Evolutionary conservation across 352 stramenopile species (phyloP).

Genomic region (Blastocystis sp.): DNA sequence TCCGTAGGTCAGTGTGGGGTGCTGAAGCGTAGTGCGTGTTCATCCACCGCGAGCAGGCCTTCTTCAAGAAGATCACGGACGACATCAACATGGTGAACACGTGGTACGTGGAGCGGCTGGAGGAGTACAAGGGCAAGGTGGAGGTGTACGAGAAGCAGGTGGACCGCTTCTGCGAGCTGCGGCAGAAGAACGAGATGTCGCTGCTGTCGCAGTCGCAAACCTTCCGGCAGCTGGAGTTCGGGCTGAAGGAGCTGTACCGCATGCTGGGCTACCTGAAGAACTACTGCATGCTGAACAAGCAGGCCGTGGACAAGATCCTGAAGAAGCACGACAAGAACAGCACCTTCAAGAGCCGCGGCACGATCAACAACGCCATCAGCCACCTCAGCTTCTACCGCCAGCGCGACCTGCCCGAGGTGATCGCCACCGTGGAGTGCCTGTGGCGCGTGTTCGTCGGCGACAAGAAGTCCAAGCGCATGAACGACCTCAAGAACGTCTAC

Average conservation of each 20-base stretch:
- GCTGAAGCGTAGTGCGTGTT: slow-evolving; percentile 18
- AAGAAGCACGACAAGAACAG: slow-evolving; percentile 70
- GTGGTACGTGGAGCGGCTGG: slow-evolving; percentile 48
- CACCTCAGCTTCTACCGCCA: slow-evolving; percentile 58
- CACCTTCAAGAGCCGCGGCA: slow-evolving; percentile 50
- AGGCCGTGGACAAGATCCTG: slow-evolving; percentile 67
- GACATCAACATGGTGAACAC: slow-evolving; percentile 65
- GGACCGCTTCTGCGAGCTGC: slow-evolving; percentile 52
- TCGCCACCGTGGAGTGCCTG: slow-evolving; percentile 22
- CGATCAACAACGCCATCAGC: slow-evolving; percentile 51
- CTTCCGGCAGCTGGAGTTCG: slow-evolving; percentile 60
- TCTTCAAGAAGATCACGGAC: slow-evolving; percentile 35
- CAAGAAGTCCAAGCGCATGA: slow-evolving; percentile 20
- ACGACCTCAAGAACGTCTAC: slow-evolving; percentile 33
- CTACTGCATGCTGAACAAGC: slow-evolving; percentile 67
- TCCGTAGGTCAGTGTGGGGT: background rate
- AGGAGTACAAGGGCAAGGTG: slow-evolving; percentile 29
- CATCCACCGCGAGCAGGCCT: slow-evolving; percentile 20
- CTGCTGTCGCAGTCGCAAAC: slow-evolving; percentile 28
- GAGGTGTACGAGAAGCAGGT: slow-evolving; percentile 54
- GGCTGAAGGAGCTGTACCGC: slow-evolving; percentile 63
- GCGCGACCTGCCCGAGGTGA: slow-evolving; percentile 16
- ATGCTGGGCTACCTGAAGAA: slow-evolving; percentile 65
- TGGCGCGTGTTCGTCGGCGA: slow-evolving; percentile 41
- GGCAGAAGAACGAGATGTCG: background rate